phyloP scores from a whole-genome alignment of 2,329 filamentous ascomycete species.

The Aspergillus glaucus region DNA sequence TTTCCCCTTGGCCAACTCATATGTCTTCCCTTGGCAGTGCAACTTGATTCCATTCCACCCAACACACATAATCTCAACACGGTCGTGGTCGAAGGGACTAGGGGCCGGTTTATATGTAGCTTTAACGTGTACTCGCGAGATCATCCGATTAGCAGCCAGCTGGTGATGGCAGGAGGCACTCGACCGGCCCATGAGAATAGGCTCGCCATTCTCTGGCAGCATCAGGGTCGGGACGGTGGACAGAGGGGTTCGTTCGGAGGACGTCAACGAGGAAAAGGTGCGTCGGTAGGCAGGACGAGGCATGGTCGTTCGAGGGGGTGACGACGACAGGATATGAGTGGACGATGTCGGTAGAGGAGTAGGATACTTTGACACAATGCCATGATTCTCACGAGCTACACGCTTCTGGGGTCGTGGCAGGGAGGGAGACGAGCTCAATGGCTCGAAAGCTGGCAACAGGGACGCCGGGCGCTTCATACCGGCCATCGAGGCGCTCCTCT shows the following conservation, averaged over 20 bases:
- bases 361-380: slow-evolving; percentile 62
- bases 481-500: slow-evolving; percentile 28
- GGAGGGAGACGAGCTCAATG: slow-evolving; percentile 43
- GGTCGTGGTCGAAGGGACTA: slow-evolving; percentile 62
- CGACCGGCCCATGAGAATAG: slow-evolving; percentile 81
- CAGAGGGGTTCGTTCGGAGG: slow-evolving; percentile 74
- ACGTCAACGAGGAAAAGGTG: slow-evolving; percentile 45
- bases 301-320: slow-evolving; percentile 56
- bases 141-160: slow-evolving; percentile 81
- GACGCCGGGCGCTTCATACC: slow-evolving; percentile 43
- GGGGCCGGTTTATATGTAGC: slow-evolving; percentile 71
- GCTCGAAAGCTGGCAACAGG: slow-evolving; percentile 46
- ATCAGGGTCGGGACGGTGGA: slow-evolving; percentile 75
- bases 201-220: slow-evolving; percentile 73
- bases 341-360: slow-evolving; percentile 92
- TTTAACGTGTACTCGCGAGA: slow-evolving; percentile 89
- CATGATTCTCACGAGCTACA: slow-evolving; percentile 38
- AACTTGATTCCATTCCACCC: slow-evolving; percentile 95
- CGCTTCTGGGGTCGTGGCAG: slow-evolving; percentile 44
- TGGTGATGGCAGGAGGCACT: slow-evolving; percentile 95
- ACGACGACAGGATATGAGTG: slow-evolving; percentile 83
- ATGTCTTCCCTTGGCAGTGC: slow-evolving; percentile 81
- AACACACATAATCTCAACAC: slow-evolving; percentile 81
- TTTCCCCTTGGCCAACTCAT: slow-evolving; percentile 81
- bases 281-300: slow-evolving; percentile 53